Base-by-base conservation (phyloP, 495 filamentous ascomycete genomes). In the Annulohypoxylon moriforme region DNA sequence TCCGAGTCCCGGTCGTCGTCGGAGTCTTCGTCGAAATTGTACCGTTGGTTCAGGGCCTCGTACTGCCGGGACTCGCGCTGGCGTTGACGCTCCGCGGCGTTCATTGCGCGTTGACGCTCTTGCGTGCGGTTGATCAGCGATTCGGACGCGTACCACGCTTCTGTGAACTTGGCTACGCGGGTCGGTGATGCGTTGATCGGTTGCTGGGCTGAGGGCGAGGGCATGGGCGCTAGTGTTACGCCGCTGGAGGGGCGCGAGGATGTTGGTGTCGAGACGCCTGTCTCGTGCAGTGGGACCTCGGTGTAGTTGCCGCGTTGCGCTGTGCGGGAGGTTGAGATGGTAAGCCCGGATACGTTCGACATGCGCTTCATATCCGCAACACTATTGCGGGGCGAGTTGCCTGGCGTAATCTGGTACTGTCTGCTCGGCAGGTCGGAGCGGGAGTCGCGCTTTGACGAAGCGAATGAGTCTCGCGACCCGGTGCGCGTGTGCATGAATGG, bases 401-500 rank as follows among this genome's bases (percentile, higher is more conserved):
- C 58, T 0, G 80, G 77, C 5, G 80, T 75, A 62, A 83, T 62
- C 60, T 86, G 81, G 70, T 89, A 87, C 68, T 85, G 82, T 9
- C 83, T 75, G 67, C 78, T 81, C 9, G 87, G 86, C 0, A 89
- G 77, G 46, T 87, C 81, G 24, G 79, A 52, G 27, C 84, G 83
- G 14, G 86, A 84, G 70, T 85, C 83, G 20, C 82, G 81, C 74
- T 65, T 81, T 76, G 77, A 82, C 18, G 84, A 77, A 57, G 81
- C 75, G 60, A 81, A 81, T 8, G 86, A 84, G 6, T 80, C 79
- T 2, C 85, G 85, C 1, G 90, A 92, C 25, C 86, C 81, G 10
- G 79, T 81, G 42, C 93, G 85, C 1, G 91, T 93, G 74, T 94
- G 89, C 83, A 90, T 86, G 80, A 96, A 96, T 7, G 93, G 89